A percentile compares a stretch with the other conserved stretches of the same genome.
phyloP scores from a whole-genome alignment of 2,329 filamentous ascomycete genomes.

The Monosporascus cannonballus region DNA sequence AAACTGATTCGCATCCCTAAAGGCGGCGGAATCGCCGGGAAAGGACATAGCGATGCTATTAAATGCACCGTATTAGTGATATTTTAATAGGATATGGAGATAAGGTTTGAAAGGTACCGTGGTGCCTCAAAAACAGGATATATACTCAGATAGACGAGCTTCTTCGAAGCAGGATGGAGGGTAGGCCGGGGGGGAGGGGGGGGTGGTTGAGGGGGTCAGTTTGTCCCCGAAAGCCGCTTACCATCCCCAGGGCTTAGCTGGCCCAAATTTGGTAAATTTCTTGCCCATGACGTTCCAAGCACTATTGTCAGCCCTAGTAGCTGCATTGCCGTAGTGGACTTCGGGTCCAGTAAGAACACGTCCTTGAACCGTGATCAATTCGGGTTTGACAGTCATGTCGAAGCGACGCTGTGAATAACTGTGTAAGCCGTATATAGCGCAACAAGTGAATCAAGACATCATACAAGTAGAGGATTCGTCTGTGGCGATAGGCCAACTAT shows the following conservation, averaged over 20 bases:
- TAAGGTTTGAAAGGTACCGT: background rate
- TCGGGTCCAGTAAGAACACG: conserved; percentile 50
- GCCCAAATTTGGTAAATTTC: conserved; percentile 39
- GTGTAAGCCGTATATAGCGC: background rate
- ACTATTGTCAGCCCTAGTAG: background rate
- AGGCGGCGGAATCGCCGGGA: background rate
- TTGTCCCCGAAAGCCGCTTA: conserved; percentile 12
- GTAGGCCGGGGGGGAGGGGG: too few species aligned
- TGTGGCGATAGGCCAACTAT: conserved; percentile 39
- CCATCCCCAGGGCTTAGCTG: conserved; percentile 35
- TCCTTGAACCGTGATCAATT: conserved; percentile 56
- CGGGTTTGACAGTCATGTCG: conserved; percentile 41
- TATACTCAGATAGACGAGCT: too few species aligned
- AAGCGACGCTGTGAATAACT: conserved; percentile 34
- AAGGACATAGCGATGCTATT: too few species aligned
- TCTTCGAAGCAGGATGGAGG: too few species aligned
- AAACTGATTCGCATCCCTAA: background rate
- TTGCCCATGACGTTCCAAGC: background rate
- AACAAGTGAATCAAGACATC: conserved; percentile 1
- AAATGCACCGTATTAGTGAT: too few species aligned
- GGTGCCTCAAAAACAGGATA: too few species aligned
- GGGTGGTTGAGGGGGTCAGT: too few species aligned
- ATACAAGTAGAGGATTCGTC: conserved; percentile 33
- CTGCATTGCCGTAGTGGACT: conserved; percentile 39
- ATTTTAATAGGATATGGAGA: background rate